These are phyloP conservation scores for Lactarius tabidus DNA, from an alignment of 768 basidiomycete species.

Conservation along the genomic window DNA sequence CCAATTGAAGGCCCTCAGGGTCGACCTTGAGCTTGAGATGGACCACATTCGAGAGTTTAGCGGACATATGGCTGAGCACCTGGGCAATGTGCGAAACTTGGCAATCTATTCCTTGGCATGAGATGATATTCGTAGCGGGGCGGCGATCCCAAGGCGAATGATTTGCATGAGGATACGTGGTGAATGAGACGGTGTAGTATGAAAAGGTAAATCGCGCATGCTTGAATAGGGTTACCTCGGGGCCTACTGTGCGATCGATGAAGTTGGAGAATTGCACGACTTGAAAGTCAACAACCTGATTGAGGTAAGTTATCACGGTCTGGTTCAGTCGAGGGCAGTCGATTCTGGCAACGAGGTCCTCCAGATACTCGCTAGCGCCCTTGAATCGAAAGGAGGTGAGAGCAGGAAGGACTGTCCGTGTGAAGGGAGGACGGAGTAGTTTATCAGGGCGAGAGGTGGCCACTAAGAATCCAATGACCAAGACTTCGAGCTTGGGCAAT, in stretches of 20 bases:
- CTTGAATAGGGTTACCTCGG: too few relatives aligned
- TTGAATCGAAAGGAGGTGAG: background rate
- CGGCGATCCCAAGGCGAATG: background rate
- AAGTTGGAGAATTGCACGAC: background rate
- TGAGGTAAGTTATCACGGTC: too few relatives aligned
- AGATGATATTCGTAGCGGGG: background rate
- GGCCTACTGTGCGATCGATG: background rate
- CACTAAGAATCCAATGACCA: too few relatives aligned
- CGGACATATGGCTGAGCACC: background rate
- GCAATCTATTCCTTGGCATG: background rate
- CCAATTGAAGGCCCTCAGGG: too few relatives aligned
- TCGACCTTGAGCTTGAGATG: background rate
- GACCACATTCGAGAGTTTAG: background rate
- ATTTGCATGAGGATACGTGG: background rate
- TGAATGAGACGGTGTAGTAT: too few relatives aligned
- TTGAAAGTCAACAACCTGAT: background rate
- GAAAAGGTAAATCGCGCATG: too few relatives aligned
- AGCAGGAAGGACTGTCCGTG: background rate
- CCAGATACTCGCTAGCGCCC: background rate
- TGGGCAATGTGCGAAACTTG: background rate
- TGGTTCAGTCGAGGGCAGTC: background rate
- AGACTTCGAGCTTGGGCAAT: too few relatives aligned
- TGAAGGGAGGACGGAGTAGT: background rate
- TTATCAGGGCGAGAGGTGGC: background rate
- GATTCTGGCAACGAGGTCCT: background rate